These are phyloP conservation scores for Kluyveromyces marxianus DNA, from an alignment of 1,139 yeast species.

Conservation along the genomic window DNA sequence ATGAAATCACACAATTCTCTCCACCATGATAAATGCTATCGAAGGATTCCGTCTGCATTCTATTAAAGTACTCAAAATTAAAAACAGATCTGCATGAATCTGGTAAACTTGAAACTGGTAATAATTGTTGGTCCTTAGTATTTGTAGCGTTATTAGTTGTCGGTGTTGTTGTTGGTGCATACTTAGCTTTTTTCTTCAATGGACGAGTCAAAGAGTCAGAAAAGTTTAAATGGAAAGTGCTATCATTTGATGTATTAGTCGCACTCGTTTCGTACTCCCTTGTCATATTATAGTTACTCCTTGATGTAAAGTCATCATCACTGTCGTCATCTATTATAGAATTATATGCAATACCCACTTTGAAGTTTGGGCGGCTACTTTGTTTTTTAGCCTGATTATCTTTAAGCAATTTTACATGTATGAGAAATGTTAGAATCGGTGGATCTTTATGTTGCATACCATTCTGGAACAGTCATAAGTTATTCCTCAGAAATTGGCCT, in stretches of 20 bases:
- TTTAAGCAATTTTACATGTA: not conserved
- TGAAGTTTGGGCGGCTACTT: slow-evolving; percentile 16
- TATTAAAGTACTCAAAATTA: slow-evolving; percentile 36
- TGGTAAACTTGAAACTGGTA: slow-evolving; percentile 18
- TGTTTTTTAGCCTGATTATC: slow-evolving; percentile 1
- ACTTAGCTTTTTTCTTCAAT: not conserved
- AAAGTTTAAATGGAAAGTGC: slow-evolving; percentile 5
- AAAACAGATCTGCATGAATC: slow-evolving; percentile 31
- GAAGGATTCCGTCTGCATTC: slow-evolving; percentile 44
- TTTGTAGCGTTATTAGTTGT: not conserved
- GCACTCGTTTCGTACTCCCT: slow-evolving; percentile 5
- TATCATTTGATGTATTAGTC: slow-evolving; percentile 14
- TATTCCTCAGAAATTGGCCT: too few species aligned
- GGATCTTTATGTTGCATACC: too few species aligned
- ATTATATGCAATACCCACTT: slow-evolving; percentile 18
- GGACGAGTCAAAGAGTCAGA: slow-evolving; percentile 4
- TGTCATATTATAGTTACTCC: not conserved
- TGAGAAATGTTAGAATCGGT: not conserved
- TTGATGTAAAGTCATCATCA: slow-evolving; percentile 7
- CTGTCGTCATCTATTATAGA: slow-evolving; percentile 17
- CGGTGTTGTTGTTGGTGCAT: not conserved
- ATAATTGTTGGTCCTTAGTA: not conserved
- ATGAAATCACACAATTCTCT: slow-evolving; percentile 41
- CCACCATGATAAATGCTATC: slow-evolving; percentile 30
- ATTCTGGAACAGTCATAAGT: too few species aligned